Evolutionary conservation across 345 rosid species (phyloP), one percentile per base, ranked within the genome.

Genomic region (Syzygium oleosum): DNA sequence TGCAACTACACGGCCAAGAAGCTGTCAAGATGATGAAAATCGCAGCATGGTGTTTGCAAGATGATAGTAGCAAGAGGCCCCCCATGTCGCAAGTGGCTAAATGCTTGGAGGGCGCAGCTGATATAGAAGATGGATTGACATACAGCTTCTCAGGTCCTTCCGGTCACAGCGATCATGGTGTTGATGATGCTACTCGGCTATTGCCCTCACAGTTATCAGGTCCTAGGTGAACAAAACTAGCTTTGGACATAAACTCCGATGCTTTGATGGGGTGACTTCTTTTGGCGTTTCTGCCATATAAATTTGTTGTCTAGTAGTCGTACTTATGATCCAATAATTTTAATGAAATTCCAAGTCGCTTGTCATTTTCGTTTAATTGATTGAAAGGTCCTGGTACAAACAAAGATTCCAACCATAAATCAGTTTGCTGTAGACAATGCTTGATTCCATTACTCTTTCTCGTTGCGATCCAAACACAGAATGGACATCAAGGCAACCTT

Each of bases 131-230:
- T 13, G 19, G 5, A 19, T n/a, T 29, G 19, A 14, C 21, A 1
- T n/a, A 14, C 10, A 63, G 73, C 21, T 14, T 63, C 38, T 63
- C 21, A 14, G 5, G 29, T 29, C 1, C 77, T 63, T 14, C 38
- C 0, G 5, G 21, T n/a, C 19, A 63, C 21, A 0, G 0, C 0
- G 0, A 29, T n/a, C 9, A 29, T 0, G 0, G 4, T 63, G 77
- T 63, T 63, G 77, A 63, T n/a, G 21, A 63, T n/a, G 77, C 38
- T 63, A 63, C 73, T 63, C 1, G 0, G 10, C 38, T 63, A 63
- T 1, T 29, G n/a, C 38, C 77, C 9, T 63, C 38, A 1, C 38
- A 14, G 7, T 14, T 63, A 1, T 63, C 77, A 12, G 77, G 77
- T 63, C 77, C 38, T 63, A 63, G 77, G 77, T 63, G 77, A 63